A percentile compares a stretch with the other conserved stretches of the same genome.
Conservation (phyloP, 345 rosid species). For the Rhizophora mangle region DNA sequence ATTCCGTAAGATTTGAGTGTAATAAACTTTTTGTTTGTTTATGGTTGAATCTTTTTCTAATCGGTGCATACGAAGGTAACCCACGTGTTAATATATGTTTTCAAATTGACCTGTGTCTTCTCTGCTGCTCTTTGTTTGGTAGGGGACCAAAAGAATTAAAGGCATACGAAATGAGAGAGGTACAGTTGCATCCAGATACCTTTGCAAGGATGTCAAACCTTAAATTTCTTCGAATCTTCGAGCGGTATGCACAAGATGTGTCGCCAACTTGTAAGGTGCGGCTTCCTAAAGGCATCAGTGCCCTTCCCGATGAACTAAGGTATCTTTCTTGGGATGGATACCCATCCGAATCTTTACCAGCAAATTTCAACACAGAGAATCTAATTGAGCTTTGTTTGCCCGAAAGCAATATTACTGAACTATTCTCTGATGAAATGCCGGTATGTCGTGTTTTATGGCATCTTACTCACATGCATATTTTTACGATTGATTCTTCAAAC, state of each 20-base stretch:
- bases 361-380: not conserved
- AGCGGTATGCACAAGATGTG: no score
- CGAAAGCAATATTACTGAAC: not conserved
- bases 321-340: conserved; percentile 8
- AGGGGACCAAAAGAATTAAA: not conserved
- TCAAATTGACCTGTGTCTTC: not conserved
- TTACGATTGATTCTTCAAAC: not conserved
- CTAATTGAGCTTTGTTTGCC: conserved; percentile 5
- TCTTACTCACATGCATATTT: not conserved
- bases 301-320: not conserved
- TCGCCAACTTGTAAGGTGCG: no score
- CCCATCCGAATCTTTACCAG: conserved; percentile 4
- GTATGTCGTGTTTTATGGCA: not conserved
- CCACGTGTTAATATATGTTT: no score
- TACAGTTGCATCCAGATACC: not conserved
- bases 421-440: not conserved
- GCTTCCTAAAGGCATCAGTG: not conserved
- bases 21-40: not conserved
- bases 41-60: not conserved
- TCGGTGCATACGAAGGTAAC: no score
- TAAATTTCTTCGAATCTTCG: no score
- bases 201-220: not conserved
- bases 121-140: not conserved
- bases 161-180: not conserved
- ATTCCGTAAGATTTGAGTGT: not conserved